These are phyloP conservation scores for Rubia tinctorum DNA, from an alignment of 305 asterid genomes.

Conservation along the genomic window DNA sequence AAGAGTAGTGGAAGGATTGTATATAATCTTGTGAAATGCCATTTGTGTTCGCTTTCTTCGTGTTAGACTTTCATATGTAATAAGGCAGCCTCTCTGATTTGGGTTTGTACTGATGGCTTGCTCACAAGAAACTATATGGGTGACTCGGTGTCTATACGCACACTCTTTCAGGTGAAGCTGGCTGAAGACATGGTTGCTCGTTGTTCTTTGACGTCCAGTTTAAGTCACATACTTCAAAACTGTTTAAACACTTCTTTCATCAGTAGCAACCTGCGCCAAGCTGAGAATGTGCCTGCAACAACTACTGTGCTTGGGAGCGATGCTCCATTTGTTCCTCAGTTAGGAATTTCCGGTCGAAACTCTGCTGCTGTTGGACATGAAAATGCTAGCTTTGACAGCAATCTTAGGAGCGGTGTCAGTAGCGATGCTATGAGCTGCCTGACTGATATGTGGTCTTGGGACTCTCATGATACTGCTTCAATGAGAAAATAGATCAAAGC, in stretches of 20 bases:
- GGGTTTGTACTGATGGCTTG: not conserved
- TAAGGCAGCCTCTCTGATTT: not conserved
- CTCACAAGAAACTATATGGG: not conserved
- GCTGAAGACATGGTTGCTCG: conserved; percentile 87
- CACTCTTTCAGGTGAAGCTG: conserved; percentile 59
- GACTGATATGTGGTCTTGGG: conserved; percentile 63
- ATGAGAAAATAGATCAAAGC: conserved; percentile 32
- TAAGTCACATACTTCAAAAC: conserved; percentile 77
- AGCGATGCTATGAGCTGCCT: conserved; percentile 32
- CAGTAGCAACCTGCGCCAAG: conserved; percentile 26
- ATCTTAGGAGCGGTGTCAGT: conserved; percentile 29
- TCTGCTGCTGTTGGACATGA: conserved; percentile 37
- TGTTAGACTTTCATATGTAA: not conserved
- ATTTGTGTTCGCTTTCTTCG: not conserved
- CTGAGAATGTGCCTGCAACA: conserved; percentile 41
- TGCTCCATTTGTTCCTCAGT: conserved; percentile 21
- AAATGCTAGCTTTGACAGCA: conserved; percentile 34
- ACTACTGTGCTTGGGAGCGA: conserved; percentile 33
- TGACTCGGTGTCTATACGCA: not conserved
- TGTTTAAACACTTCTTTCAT: conserved; percentile 45
- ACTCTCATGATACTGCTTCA: conserved; percentile 37
- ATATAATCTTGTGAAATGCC: conserved; percentile 2
- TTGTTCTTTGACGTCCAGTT: conserved; percentile 65
- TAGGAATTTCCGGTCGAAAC: conserved; percentile 16
- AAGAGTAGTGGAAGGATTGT: not conserved